Percentiles rank a stretch among this genome's conserved stretches.
These are phyloP conservation scores for Inonotus obliquus DNA, from an alignment of 1,284 basidiomycete species.

Conservation along the genomic window DNA sequence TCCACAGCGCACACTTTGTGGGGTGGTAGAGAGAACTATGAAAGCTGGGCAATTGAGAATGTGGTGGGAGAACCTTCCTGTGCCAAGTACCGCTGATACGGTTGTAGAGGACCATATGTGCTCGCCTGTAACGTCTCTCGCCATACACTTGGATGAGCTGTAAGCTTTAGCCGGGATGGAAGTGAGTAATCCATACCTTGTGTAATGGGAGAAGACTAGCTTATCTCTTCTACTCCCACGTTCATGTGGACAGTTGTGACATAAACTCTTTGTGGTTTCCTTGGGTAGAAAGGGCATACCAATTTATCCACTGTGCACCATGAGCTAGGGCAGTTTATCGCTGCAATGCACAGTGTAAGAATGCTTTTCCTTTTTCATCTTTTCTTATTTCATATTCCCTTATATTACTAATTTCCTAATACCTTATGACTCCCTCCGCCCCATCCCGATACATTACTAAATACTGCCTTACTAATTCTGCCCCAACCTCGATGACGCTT, in stretches of 20 bases:
- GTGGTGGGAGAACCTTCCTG: constrained; percentile 83
- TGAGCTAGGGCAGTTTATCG: constrained; percentile 77
- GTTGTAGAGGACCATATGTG: constrained; percentile 43
- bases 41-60: constrained; percentile 83
- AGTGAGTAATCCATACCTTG: constrained; percentile 51
- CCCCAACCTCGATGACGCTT: too few relatives aligned
- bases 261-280: not conserved
- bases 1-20: constrained; percentile 84
- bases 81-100: constrained; percentile 28
- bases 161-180: constrained; percentile 86
- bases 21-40: constrained; percentile 88
- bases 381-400: too few relatives aligned
- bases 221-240: too few relatives aligned
- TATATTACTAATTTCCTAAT: too few relatives aligned
- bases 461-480: too few relatives aligned
- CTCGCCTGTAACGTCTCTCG: constrained; percentile 82
- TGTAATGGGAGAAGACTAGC: too few relatives aligned
- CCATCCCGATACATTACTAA: too few relatives aligned
- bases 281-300: constrained; percentile 69
- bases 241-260: too few relatives aligned
- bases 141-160: constrained; percentile 85
- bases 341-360: constrained; percentile 70
- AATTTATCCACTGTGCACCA: constrained; percentile 93
- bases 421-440: too few relatives aligned
- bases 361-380: too few relatives aligned